Percentiles rank a stretch among this genome's conserved stretches.
Evolutionary conservation across 495 filamentous ascomycete genomes (phyloP).

Genomic region (Penicillium cinerascens): DNA sequence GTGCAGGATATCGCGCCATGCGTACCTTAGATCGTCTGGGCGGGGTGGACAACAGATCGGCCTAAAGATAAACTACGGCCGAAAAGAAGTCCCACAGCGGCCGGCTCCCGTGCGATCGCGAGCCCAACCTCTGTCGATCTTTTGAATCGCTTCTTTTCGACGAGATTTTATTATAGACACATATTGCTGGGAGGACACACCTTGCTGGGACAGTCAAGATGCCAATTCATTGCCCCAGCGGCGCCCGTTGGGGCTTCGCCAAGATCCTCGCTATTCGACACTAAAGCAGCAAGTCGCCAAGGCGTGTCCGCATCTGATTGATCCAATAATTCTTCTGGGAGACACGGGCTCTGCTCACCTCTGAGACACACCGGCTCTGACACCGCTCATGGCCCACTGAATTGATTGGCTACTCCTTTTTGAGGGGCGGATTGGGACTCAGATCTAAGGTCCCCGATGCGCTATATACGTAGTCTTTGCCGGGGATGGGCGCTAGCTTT

Average conservation of each 20-base stretch:
- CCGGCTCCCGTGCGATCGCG: not conserved
- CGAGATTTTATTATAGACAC: not conserved
- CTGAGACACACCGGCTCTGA: constrained; percentile 21
- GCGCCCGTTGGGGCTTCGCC: too few species aligned
- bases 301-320: constrained; percentile 26
- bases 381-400: constrained; percentile 13
- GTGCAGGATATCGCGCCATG: not conserved
- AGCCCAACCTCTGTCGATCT: not conserved
- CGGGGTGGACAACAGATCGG: not conserved
- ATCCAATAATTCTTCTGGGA: constrained; percentile 20
- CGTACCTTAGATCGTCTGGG: not conserved
- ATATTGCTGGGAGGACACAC: not conserved
- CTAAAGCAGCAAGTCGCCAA: constrained; percentile 15
- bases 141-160: not conserved
- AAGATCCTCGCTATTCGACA: constrained; percentile 5
- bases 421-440: not conserved
- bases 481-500: not conserved
- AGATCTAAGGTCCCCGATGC: not conserved
- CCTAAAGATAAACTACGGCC: not conserved
- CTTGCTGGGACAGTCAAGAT: not conserved
- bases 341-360: constrained; percentile 15
- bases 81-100: not conserved
- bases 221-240: too few species aligned
- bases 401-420: constrained; percentile 7
- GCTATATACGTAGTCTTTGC: constrained; percentile 10